Base-by-base conservation (phyloP, 2,329 filamentous ascomycete genomes). In the Colletotrichum higginsianum region DNA sequence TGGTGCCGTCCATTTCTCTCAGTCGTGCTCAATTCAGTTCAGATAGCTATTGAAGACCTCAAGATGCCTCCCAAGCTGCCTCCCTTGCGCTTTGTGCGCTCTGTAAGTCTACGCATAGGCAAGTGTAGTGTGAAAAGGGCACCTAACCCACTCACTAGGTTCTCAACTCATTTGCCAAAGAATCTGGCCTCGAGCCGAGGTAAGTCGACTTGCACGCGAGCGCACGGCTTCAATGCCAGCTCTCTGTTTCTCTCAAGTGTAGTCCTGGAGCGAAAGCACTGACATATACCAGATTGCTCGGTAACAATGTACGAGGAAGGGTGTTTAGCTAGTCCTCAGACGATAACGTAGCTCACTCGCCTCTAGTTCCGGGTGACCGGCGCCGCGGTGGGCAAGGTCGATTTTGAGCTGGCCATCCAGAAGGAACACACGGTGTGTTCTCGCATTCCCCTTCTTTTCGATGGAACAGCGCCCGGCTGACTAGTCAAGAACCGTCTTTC, bases 131-230 rank as follows among this genome's bases (percentile, higher is more conserved):
- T 30, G 8, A 35, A 40, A 23, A 40, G 4, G 2, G 44, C 46
- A 15, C 40, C 70, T 66, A 50, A 72, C 26, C 3, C 67, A 50
- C 16, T 49, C 21, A 21, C 1, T 70, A 96, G 94, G 94, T 97
- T 57, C 89, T 94, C 86, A 92, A 93, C 80, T 95, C 94, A 2
- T 98, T 98, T 82, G 90, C 93, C 84, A 89, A 89, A 75, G 93
- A 94, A 74, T 98, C 95, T 6, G 95, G 95, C 8, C 84, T 98
- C 23, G 96, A 98, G 81, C 94, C 94, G 80, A 93, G 93, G 95
- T 97, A 79, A 77, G 83, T 56, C 16, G n/a, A 1, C 21, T 52
- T 49, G 38, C 60, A 42, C n/a, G 26, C n/a, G 30, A 15, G 9
- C 21, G 40, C n/a, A 42, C 13, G n/a, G 49, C n/a, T 40, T 38